Percentiles rank a stretch among this genome's conserved stretches.
Evolutionary conservation across 163 green algal species (phyloP).

Genomic region (Volvox carteri): DNA sequence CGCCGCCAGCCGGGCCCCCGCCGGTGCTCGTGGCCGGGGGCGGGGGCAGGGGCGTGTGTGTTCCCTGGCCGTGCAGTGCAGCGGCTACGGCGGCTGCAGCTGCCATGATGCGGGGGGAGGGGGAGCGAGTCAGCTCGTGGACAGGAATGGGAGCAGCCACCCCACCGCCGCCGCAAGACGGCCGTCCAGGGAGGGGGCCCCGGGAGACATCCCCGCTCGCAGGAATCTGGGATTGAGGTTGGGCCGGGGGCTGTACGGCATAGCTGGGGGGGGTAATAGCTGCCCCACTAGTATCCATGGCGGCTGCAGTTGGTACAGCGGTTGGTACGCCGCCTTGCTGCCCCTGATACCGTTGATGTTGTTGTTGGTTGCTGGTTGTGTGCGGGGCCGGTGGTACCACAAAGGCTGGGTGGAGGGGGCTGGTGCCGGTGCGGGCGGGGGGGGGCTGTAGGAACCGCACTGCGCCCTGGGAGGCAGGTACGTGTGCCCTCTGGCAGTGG

Average conservation of each 20-base stretch:
- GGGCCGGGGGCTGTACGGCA: too few species aligned
- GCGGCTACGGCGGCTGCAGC: slow-evolving; percentile 5
- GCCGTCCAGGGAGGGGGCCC: too few species aligned
- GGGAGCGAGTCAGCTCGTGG: slow-evolving; percentile 23
- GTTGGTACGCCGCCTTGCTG: neutral
- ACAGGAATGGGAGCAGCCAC: neutral
- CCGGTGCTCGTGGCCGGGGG: too few species aligned
- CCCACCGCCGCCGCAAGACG: neutral
- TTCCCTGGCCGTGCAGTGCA: neutral
- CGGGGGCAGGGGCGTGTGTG: too few species aligned
- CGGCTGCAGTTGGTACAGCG: too few species aligned
- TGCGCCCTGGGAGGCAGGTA: slow-evolving; percentile 20
- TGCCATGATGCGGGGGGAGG: slow-evolving; percentile 7
- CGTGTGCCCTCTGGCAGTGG: slow-evolving; percentile 29
- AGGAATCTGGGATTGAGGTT: too few species aligned
- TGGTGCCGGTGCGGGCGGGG: neutral
- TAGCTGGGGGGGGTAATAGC: too few species aligned
- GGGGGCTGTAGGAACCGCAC: slow-evolving; percentile 1
- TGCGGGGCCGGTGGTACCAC: neutral
- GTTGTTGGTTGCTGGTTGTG: slow-evolving; percentile 18
- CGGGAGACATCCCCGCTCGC: too few species aligned
- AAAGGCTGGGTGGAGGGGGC: slow-evolving; percentile 30
- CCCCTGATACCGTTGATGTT: slow-evolving; percentile 18
- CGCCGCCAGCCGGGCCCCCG: too few species aligned
- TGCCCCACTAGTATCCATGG: too few species aligned